These are phyloP conservation scores for Neodidymelliopsis sp. DNA, from an alignment of 2,329 filamentous ascomycete genomes.

Conservation along the genomic window DNA sequence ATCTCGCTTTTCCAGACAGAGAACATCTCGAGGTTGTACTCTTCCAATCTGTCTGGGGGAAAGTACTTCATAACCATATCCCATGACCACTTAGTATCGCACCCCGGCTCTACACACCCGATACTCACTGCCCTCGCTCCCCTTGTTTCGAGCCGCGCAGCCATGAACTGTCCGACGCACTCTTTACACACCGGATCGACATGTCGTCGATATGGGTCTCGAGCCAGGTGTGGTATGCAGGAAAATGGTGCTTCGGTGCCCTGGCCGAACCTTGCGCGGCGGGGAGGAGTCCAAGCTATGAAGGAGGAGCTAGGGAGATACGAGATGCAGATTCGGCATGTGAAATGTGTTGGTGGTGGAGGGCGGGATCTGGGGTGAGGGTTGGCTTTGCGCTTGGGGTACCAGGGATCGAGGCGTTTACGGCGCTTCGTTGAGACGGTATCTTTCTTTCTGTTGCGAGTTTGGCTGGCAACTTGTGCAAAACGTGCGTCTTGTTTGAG, in stretches of 20 bases:
- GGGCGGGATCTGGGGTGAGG: constrained; percentile 17
- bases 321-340: constrained; percentile 36
- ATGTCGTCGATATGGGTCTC: constrained; percentile 25
- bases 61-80: constrained; percentile 30
- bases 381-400: constrained; percentile 29
- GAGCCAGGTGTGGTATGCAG: constrained; percentile 35
- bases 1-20: constrained; percentile 28
- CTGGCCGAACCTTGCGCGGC: neutral
- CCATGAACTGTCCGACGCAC: constrained; percentile 34
- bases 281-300: constrained; percentile 25
- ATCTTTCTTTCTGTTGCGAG: neutral
- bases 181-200: constrained; percentile 37
- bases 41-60: constrained; percentile 26
- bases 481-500: neutral
- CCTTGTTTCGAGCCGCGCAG: constrained; percentile 29
- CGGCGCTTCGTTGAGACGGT: constrained; percentile 7
- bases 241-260: constrained; percentile 20
- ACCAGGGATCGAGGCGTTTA: constrained; percentile 30
- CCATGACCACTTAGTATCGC: constrained; percentile 28
- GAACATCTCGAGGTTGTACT: constrained; percentile 37
- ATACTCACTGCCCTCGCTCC: constrained; percentile 27
- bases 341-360: constrained; percentile 28
- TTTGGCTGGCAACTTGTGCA: neutral
- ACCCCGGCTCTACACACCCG: constrained; percentile 37
- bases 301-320: constrained; percentile 26